Evolutionary conservation across 2,329 filamentous ascomycete genomes (phyloP).

Genomic region (Karstenula rhodostoma): DNA sequence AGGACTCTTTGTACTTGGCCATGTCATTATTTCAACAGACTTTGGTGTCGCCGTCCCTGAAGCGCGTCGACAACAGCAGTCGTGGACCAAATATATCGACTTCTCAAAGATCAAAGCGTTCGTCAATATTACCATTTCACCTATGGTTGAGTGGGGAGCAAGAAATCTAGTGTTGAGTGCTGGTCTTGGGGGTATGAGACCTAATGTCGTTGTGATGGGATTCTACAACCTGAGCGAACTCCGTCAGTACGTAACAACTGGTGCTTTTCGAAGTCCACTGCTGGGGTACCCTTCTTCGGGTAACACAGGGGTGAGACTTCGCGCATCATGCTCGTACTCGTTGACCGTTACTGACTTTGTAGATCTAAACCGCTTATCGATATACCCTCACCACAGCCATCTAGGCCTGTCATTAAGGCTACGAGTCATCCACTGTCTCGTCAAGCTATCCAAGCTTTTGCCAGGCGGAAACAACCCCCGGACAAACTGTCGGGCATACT

Average conservation of each 20-base stretch:
- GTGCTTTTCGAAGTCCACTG: background rate
- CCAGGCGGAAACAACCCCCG: conserved; percentile 51
- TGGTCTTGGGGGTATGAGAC: conserved; percentile 85
- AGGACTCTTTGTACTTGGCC: conserved; percentile 81
- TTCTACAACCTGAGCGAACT: conserved; percentile 84
- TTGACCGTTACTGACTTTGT: background rate
- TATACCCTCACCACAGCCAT: conserved; percentile 60
- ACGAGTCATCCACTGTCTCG: conserved; percentile 36
- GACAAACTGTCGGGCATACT: conserved; percentile 66
- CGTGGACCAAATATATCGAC: conserved; percentile 88
- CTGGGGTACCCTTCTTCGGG: background rate
- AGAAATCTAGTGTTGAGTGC: conserved; percentile 83
- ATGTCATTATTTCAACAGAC: conserved; percentile 86
- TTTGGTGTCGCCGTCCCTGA: conserved; percentile 82
- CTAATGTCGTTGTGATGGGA: conserved; percentile 83
- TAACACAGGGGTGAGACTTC: background rate
- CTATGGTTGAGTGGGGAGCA: conserved; percentile 83
- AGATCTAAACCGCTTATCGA: conserved; percentile 63
- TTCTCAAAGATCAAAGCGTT: conserved; percentile 89
- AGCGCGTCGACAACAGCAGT: conserved; percentile 78
- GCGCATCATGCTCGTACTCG: background rate
- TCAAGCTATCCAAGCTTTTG: conserved; percentile 45
- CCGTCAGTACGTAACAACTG: conserved; percentile 52
- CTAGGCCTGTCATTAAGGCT: conserved; percentile 41
- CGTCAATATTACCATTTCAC: conserved; percentile 84